Base-by-base conservation (phyloP, 805 yeast species). In the Saccharomyces mikatae region DNA sequence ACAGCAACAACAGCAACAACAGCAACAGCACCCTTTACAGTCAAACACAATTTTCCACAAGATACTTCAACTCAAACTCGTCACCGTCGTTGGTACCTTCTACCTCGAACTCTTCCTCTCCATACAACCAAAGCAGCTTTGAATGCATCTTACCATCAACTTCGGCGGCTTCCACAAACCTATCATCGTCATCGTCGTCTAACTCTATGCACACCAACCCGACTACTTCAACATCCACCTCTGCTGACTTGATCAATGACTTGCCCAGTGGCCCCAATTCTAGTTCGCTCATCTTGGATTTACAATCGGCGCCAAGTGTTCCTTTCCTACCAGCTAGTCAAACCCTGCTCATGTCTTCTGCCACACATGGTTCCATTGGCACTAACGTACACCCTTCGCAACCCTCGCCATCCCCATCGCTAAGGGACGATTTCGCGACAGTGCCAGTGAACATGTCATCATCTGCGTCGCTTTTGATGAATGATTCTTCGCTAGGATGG, bases 401-500 rank as follows among this genome's bases (percentile, higher is more conserved):
- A 36, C 56, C 63, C 17, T 64, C 66, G 13, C 62, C 66, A 22
- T 55, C 53, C 14, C 54, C 51, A 5, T 57, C 60, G 28, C 55
- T 56, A 8, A 53, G 59, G 21, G 54, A 46, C 6, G 22, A 46
- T 28, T 27, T 27, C 30, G 11, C 48, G 21, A n/a, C 30, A 5
- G 30, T 8, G 30, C 48, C 29, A 22, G 48, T n/a, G 13, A 26
- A 46, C 29, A 27, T 28, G 48, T 46, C 30, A 3, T 28, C 48
- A 10, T 22, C 48, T 13, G 31, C 30, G 13, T 46, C 48, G 21
- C 48, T 59, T 41, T 51, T 58, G 49, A 56, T 57, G 58, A 57
- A 57, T 29, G 60, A 60, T 52, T 60, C 64, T n/a, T 57, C 64
- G 6, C 44, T 61, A 4, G 62, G 60, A 11, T 63, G 67, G 67